Conservation (phyloP, 768 basidiomycete species). For the Pisolithus marmoratus region DNA sequence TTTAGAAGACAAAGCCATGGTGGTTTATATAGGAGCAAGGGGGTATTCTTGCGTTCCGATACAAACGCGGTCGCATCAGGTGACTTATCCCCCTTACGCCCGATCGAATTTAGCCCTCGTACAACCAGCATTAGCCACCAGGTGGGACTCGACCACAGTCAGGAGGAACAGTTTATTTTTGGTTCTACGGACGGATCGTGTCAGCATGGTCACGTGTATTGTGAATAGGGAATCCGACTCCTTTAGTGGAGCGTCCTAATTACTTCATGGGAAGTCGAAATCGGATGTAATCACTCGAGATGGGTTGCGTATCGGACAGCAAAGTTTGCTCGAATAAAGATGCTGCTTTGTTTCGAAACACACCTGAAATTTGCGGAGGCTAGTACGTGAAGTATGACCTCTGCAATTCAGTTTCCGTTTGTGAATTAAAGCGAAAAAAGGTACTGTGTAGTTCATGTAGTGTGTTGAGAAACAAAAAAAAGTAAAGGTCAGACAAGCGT, state of each 20-base stretch:
- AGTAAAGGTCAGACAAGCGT: too few species aligned
- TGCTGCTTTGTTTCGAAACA: neutral
- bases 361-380: neutral
- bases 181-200: neutral
- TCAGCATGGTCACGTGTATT: neutral
- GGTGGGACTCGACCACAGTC: neutral
- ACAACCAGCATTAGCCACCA: too few species aligned
- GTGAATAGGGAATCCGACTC: neutral
- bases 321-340: too few species aligned
- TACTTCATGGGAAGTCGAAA: too few species aligned
- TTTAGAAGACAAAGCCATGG: neutral
- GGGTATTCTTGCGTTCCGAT: too few species aligned
- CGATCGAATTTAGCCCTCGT: neutral
- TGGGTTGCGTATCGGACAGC: too few species aligned
- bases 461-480: neutral
- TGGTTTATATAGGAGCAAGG: neutral
- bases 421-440: neutral
- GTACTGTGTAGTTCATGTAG: neutral
- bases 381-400: neutral
- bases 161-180: neutral
- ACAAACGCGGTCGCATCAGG: too few species aligned
- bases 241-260: too few species aligned
- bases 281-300: too few species aligned
- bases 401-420: too few species aligned
- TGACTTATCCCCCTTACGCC: neutral